Conservation (phyloP, 2,329 filamentous ascomycete genomes). For the Bimuria novae-zelandiae region DNA sequence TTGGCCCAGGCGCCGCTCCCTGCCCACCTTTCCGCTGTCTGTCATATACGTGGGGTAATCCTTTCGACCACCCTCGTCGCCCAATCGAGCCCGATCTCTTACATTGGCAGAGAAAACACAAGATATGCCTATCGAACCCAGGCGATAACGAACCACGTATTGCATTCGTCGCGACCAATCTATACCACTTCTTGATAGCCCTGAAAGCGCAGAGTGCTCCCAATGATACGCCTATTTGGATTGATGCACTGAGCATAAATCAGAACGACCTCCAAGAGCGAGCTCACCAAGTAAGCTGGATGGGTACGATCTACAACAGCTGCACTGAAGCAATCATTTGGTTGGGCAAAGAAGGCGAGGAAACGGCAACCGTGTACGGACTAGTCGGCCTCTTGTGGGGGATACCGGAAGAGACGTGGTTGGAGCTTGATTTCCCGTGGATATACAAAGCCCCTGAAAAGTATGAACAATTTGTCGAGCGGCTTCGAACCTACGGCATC, state of each 20-base stretch:
- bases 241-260: conserved; percentile 10
- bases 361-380: background rate
- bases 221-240: background rate
- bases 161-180: background rate
- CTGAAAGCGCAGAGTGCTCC: background rate
- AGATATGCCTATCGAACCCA: background rate
- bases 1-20: background rate
- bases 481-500: background rate
- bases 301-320: background rate
- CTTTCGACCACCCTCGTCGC: background rate
- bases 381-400: background rate
- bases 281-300: background rate
- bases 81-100: background rate
- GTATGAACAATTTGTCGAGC: background rate
- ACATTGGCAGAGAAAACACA: background rate
- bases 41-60: conserved; percentile 4
- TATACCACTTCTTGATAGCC: background rate
- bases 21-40: background rate
- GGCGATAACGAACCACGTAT: background rate
- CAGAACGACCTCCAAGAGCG: conserved; percentile 10
- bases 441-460: background rate
- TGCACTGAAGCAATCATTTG: background rate
- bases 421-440: background rate
- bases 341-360: background rate
- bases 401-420: background rate